Conservation (phyloP, 78 protist genomes). For the Corallochytrium limacisporum region DNA sequence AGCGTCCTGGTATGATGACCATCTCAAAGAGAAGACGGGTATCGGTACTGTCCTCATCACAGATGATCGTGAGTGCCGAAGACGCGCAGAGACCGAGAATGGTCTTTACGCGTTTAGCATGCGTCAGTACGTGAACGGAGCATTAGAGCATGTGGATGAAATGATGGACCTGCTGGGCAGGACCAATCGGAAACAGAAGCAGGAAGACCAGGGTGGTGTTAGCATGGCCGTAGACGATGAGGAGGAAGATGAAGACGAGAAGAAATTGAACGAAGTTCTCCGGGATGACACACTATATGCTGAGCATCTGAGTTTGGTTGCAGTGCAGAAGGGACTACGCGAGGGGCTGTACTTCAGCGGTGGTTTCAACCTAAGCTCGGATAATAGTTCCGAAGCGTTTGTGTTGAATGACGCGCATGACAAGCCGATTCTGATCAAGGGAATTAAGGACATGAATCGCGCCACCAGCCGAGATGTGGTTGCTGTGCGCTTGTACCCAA, state of each 20-base stretch:
- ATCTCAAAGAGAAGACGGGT: constrained; percentile 6
- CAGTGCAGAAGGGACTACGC: not conserved
- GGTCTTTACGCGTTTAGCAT: no score
- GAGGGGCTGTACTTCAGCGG: not conserved
- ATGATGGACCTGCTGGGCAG: no score
- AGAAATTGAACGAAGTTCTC: no score
- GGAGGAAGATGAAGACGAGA: no score
- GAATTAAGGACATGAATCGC: not conserved
- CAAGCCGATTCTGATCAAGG: not conserved
- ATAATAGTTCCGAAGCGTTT: no score
- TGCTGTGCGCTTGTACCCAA: not conserved
- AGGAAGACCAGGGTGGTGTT: no score
- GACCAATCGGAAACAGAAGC: no score
- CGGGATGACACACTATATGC: not conserved
- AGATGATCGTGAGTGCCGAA: constrained; percentile 31
- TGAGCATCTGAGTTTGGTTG: not conserved
- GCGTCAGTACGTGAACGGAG: no score
- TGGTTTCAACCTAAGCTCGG: not conserved
- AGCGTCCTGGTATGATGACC: constrained; percentile 47
- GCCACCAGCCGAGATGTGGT: constrained; percentile 25
- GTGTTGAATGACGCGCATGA: not conserved
- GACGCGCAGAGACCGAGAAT: constrained; percentile 4
- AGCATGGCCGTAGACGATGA: no score
- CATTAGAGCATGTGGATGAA: no score
- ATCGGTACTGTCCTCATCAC: constrained; percentile 35